Evolutionary conservation across 192 early-diverging fungal genomes (phyloP), one percentile per base, ranked within the genome.

Genomic region (Geranomyces michiganensis): DNA sequence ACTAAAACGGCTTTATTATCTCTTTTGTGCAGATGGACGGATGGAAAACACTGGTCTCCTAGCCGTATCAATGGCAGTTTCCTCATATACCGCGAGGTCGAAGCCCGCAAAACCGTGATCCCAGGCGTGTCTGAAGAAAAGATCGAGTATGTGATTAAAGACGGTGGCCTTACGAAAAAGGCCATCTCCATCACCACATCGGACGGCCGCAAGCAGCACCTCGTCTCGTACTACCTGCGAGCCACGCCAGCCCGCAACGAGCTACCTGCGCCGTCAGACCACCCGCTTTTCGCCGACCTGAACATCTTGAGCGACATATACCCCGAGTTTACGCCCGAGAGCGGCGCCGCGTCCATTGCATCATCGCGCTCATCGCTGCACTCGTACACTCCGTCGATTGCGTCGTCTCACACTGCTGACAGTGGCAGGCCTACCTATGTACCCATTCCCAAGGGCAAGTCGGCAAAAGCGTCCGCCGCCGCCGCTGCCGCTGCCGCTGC

Each of bases 171-270:
- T 49, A 86, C 94, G 8, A 96, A 96, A 75, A 93, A 95, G 84
- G 90, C 91, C 1, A 90, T 96, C 53, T 91, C 90, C 19, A 93
- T 96, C 66, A 88, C 87, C 62, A 94, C 93, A 9, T 83, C 88
- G 12, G 86, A 88, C 55, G 89, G 90, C 63, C 88, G 91, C 74
- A 90, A 89, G 73, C 81, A 94, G 59, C 92, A 95, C 76, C 85
- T 96, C 26, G 94, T 96, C 76, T 91, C 89, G 17, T 96, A 96
- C 82, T 96, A 94, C 73, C 87, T 91, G 21, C 92, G 90, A 70
- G 89, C 90, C 45, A 93, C 94, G 81, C 81, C 90, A 24, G 77
- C 86, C 27, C 79, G 80, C 29, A 87, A 87, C 9, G 79, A 84
- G 41, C 78, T 96, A 60, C 72, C 83, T 70, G 88, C 87, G 10